Evolutionary conservation across 495 filamentous ascomycete genomes (phyloP), one percentile per base, ranked within the genome.

Genomic region (Hypoxylon rickii): DNA sequence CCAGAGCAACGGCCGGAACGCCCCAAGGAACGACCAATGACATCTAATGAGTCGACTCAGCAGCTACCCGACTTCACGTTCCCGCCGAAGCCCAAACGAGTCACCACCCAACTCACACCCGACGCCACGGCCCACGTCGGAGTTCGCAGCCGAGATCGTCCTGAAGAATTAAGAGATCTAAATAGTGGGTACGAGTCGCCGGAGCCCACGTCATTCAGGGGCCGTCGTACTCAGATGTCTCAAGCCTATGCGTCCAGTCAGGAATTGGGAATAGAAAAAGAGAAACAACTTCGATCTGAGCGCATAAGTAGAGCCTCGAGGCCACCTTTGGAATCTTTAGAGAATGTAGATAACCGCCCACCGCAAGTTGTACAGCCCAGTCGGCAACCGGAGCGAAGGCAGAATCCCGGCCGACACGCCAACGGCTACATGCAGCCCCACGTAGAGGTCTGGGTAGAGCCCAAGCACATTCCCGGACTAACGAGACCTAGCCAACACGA

Each of bases 1-100:
- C 7, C 22, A 10, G 55, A 58, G 22, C 11, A 55, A n/a, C 44
- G 33, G 2, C 20, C 48, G 8, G 44, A 44, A 12, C 44, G 54
- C 15, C 48, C 44, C 11, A 58, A 37, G 19, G 44, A 54, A 7
- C 48, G 44, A 2, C 26, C 48, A 7, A 32, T 32, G 11, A 20
- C 43, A n/a, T 40, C 56, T 7, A 7, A 34, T 15, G 58, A 56
- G 6, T 10, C 43, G 22, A 13, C 43, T 15, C 55, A 62, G 16
- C 39, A 55, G 3, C 41, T 54, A 3, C 57, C 64, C 21, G 56
- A 64, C 17, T 66, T 64, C 34, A 50, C 56, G 0, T 66, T 69
- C 22, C 56, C 66, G 12, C 29, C 46, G 1, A 56, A 59, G 16
- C 20, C 43, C 3, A 53, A 37, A 7, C 45, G 40, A 18, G 29